Conservation (phyloP, 306 rosid genomes). For the Acacia confusa region DNA sequence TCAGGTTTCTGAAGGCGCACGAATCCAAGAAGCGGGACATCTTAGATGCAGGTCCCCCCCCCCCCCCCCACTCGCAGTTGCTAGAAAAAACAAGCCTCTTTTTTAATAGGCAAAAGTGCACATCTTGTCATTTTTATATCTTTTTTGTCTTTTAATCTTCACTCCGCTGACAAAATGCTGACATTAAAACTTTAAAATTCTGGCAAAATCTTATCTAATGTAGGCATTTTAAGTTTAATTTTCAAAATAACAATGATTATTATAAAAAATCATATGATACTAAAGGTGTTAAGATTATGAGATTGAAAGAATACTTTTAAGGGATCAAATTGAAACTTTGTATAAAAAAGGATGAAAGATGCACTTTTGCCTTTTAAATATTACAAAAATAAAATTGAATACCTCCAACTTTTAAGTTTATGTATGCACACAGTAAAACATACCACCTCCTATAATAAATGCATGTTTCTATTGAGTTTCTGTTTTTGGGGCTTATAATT, state of each 20-base stretch:
- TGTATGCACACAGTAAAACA: neutral
- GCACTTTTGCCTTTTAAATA: neutral
- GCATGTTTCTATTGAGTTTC: neutral
- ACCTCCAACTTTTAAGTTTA: neutral
- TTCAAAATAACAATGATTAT: neutral
- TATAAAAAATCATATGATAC: too few species aligned
- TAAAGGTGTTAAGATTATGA: neutral
- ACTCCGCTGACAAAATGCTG: neutral
- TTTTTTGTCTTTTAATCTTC: neutral
- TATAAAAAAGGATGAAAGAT: neutral
- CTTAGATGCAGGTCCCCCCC: constrained; percentile 89
- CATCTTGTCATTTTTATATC: neutral
- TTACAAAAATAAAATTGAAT: neutral
- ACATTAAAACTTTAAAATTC: neutral
- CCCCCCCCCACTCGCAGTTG: neutral
- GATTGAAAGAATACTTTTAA: too few species aligned
- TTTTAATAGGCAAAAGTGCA: neutral
- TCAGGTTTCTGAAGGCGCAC: constrained; percentile 89
- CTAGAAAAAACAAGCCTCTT: constrained; percentile 6
- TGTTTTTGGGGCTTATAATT: neutral
- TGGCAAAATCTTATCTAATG: neutral
- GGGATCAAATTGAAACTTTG: neutral
- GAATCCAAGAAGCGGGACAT: constrained; percentile 98
- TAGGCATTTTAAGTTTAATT: neutral
- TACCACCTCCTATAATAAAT: neutral